Conservation (phyloP, 441 rosid species). For the Corymbia calophylla region DNA sequence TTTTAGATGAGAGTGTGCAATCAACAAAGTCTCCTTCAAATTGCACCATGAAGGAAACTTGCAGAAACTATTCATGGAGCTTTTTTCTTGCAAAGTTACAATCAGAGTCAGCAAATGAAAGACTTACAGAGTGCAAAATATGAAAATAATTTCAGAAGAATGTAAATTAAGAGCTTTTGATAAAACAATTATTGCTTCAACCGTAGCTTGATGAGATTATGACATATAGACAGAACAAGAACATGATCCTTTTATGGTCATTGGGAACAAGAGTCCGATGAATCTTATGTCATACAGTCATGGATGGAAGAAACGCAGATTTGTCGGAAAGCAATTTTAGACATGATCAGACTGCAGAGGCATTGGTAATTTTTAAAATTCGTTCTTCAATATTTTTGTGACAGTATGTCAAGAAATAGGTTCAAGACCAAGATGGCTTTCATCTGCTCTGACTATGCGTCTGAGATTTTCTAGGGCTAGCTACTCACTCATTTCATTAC, state of each 20-base stretch:
- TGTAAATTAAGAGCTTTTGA: not conserved
- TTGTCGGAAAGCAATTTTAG: not conserved
- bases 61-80: not conserved
- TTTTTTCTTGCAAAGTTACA: not conserved
- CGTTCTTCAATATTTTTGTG: not conserved
- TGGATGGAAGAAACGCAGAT: not conserved
- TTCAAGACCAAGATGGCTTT: not conserved
- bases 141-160: not conserved
- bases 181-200: not conserved
- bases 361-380: not conserved
- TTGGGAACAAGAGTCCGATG: not conserved
- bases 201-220: not conserved
- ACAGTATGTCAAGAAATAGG: not conserved
- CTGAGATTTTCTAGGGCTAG: not conserved
- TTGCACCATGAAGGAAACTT: not conserved
- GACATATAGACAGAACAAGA: not conserved
- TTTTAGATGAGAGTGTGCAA: not conserved
- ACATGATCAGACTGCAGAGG: not conserved
- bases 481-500: not conserved
- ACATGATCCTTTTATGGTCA: not conserved
- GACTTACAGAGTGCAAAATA: not conserved
- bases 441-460: not conserved
- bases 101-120: not conserved
- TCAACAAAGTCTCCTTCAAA: not conserved
- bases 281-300: not conserved